Evolutionary conservation across 1,284 basidiomycete species (phyloP), one percentile per base, ranked within the genome.

Genomic region (Naganishia sp.): DNA sequence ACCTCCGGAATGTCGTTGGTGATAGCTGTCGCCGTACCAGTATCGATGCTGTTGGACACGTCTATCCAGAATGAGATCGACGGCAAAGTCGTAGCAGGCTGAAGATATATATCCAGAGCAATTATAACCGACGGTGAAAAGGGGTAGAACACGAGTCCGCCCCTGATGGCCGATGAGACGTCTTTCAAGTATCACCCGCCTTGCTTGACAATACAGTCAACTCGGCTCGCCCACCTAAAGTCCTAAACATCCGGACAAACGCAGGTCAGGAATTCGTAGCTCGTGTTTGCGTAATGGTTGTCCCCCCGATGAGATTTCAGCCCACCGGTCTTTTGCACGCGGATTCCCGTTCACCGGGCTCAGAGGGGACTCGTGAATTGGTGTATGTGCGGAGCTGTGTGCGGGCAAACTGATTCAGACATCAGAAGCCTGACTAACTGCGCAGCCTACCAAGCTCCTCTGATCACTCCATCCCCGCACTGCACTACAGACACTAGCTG

Each of bases 141-240:
- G 59, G 59, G 42, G 59, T 50, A 52, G 42, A 21, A 52, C 31
- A 42, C 36, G 36, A 13, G 36, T 39, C 13, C 36, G 4, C 2
- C 13, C 13, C 36, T 39, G 36, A 39, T 39, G 36, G 36, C 36
- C 36, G 56, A 59, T 28, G 33, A 25, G 21, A 44, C n/a, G 43
- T 43, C 42, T 52, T 28, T 50, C 49, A 55, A 49, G 48, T 42
- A 52, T 61, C 53, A 21, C 53, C 33, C 53, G 42, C 28, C 28
- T 61, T 61, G 48, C 48, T 61, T 61, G 59, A 13, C 21, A 36
- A 61, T 61, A 50, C 59, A 60, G 46, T 60, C 57, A 60, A 49
- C 21, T 7, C n/a, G 59, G 46, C 43, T 39, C 44, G 46, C 59
- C 57, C 59, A 52, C 48, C 59, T 61, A 61, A 61, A 61, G 48